Evolutionary conservation across 225 moss, liverwort and hornwort genomes (phyloP), one percentile per base, ranked within the genome.

Genomic region (Asterella californica): DNA sequence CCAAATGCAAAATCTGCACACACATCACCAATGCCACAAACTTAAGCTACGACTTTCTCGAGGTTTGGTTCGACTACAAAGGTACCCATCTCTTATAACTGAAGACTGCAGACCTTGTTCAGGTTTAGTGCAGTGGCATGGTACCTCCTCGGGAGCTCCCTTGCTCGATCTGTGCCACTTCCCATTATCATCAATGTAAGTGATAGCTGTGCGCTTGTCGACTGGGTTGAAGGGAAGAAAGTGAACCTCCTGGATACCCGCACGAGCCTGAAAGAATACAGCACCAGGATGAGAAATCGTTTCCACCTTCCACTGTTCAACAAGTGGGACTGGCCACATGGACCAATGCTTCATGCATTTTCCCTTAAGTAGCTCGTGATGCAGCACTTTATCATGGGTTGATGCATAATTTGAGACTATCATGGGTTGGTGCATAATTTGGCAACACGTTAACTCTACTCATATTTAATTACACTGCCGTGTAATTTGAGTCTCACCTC

Each of bases 1-100:
- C 83, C 69, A 88, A 72, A 11, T 78, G 76, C 61, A 88, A 86
- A 55, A 88, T 86, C 88, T 88, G 88, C 52, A 59, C 18, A 72
- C 19, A 72, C 2, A 14, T 24, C 42, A 32, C 32, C 68, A 19
- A 30, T 36, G 6, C 19, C 17, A 45, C 36, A 9, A 65, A 65
- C 32, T 42, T 24, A 14, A 42, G 70, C 8, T 22, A 21, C 14
- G 17, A 61, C 2, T 19, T 61, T 21, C 60, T 21, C 60, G 21
- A 61, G 60, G 22, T 3, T 19, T 61, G 60, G n/a, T 42, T 42
- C 3, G 42, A 42, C 42, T 42, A 42, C 3, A 42, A n/a, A n/a
- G n/a, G n/a, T 42, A 2, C 42, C 42, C 42, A 42, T 42, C 42
- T 42, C 42, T 42, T 2, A n/a, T n/a, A 61, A n/a, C 9, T 19